Evolutionary conservation across 2,329 filamentous ascomycete genomes (phyloP), one percentile per base, ranked within the genome.

Genomic region (Talaromyces sp.): DNA sequence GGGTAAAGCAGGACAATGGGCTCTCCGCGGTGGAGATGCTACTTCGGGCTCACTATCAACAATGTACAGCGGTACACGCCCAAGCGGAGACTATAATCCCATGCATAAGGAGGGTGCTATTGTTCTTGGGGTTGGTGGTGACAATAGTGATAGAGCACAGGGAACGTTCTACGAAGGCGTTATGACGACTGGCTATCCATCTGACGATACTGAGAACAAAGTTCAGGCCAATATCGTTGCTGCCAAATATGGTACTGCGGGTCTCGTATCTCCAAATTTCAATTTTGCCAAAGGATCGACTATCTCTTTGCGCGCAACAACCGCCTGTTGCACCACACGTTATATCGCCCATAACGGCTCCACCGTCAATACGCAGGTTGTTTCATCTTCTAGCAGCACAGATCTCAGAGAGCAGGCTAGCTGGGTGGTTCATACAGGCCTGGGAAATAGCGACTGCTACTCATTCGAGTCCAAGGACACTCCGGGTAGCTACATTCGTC

Each of bases 91-190:
- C 10, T 89, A 89, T 75, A 84, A 87, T 72, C 76, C 83, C 0
- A 90, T 89, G 87, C 79, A 70, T 68, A 88, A 89, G 68, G 87
- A 90, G 71, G 87, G 87, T 13, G 83, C 87, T 64, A 87, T 90
- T 52, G 82, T 89, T 65, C 85, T 89, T n/a, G 87, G 87, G n/a
- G 88, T 89, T 62, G 87, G 87, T n/a, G 87, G 87, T 8, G 87
- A 89, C 69, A 90, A 87, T 76, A 87, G 85, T 71, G 77, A 79
- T 69, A 70, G 83, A 56, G 87, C 80, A 0, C 85, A 88, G 71
- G 87, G 87, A 31, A 89, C 86, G 0, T 87, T 87, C 70, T 87
- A 89, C 73, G 87, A 89, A 74, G 87, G 87, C 27, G 86, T 84
- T 27, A 87, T 89, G 85, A 89, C 86, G 15, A 75, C 79, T 0